phyloP scores from a whole-genome alignment of 192 early-diverging fungal genomes.

The Gonapodya sp. region DNA sequence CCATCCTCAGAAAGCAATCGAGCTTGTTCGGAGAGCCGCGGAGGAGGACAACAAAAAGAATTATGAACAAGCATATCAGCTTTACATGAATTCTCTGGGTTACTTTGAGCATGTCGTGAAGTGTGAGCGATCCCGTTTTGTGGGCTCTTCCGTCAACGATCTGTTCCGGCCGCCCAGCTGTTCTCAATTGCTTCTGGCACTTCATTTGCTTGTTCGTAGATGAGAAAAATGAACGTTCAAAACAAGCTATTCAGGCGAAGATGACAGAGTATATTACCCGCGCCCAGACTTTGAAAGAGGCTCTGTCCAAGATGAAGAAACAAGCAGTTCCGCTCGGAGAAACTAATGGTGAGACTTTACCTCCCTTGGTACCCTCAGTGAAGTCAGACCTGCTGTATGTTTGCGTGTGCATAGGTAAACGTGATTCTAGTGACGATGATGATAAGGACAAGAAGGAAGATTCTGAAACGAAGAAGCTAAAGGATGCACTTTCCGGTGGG shows the following conservation, averaged over 20 bases:
- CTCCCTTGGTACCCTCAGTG: no score
- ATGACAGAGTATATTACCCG: conserved; percentile 88
- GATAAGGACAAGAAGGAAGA: conserved; percentile 40
- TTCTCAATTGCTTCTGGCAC: background rate
- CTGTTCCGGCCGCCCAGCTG: background rate
- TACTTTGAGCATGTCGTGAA: conserved; percentile 92
- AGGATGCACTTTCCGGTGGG: conserved; percentile 20
- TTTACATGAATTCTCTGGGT: conserved; percentile 80
- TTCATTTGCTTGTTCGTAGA: conserved; percentile 47
- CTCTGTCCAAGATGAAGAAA: conserved; percentile 59
- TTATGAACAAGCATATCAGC: conserved; percentile 84
- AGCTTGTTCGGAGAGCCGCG: conserved; percentile 85
- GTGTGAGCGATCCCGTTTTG: conserved; percentile 61
- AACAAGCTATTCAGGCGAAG: conserved; percentile 76
- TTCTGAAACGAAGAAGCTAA: conserved; percentile 35
- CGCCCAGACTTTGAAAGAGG: conserved; percentile 89
- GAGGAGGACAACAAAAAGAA: conserved; percentile 86
- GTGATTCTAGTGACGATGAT: conserved; percentile 33
- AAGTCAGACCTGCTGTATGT: background rate
- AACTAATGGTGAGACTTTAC: background rate
- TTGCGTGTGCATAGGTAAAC: no score
- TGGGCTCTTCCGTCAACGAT: no score
- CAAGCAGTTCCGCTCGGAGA: conserved; percentile 35
- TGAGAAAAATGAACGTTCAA: conserved; percentile 86
- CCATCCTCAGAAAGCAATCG: conserved; percentile 56